A percentile compares a stretch with the other conserved stretches of the same genome.
Evolutionary conservation across 2,329 filamentous ascomycete species (phyloP).

Genomic region (Colletotrichum ledebouriae): DNA sequence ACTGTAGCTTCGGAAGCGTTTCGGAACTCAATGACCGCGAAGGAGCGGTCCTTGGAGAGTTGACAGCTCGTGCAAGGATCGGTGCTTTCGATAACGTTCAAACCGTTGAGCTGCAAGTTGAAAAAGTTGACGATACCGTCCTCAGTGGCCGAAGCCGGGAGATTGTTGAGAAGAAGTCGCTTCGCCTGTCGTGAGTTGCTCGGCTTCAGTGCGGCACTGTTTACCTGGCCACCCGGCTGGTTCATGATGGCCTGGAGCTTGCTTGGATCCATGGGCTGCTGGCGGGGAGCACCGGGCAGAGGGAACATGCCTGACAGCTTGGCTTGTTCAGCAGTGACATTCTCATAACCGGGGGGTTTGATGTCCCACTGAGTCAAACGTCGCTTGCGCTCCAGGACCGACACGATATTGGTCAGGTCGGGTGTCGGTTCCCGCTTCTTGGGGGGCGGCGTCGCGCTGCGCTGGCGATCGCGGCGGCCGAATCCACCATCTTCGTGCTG

Average conservation of each 20-base stretch:
- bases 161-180: conserved; percentile 88
- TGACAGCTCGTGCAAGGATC: conserved; percentile 91
- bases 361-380: conserved; percentile 99
- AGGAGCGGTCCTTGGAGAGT: conserved; percentile 81
- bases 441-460: conserved; percentile 83
- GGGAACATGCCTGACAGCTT: conserved; percentile 99
- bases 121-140: conserved; percentile 87
- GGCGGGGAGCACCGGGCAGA: conserved; percentile 91
- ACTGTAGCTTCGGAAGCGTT: conserved; percentile 89
- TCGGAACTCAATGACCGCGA: conserved; percentile 93
- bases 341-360: conserved; percentile 97
- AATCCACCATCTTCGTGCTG: conserved; percentile 48
- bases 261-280: conserved; percentile 94
- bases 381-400: conserved; percentile 87
- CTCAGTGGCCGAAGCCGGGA: conserved; percentile 80
- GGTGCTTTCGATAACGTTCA: conserved; percentile 87
- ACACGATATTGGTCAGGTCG: conserved; percentile 88
- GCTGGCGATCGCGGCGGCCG: conserved; percentile 68
- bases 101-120: conserved; percentile 95
- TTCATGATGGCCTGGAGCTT: conserved; percentile 97
- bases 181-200: conserved; percentile 95
- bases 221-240: conserved; percentile 80
- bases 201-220: conserved; percentile 86
- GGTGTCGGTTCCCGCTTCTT: conserved; percentile 97
- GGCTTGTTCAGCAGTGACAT: conserved; percentile 97